These are phyloP conservation scores for Colletotrichum sp. DNA, from an alignment of 2,329 filamentous ascomycete genomes.

Conservation along the genomic window DNA sequence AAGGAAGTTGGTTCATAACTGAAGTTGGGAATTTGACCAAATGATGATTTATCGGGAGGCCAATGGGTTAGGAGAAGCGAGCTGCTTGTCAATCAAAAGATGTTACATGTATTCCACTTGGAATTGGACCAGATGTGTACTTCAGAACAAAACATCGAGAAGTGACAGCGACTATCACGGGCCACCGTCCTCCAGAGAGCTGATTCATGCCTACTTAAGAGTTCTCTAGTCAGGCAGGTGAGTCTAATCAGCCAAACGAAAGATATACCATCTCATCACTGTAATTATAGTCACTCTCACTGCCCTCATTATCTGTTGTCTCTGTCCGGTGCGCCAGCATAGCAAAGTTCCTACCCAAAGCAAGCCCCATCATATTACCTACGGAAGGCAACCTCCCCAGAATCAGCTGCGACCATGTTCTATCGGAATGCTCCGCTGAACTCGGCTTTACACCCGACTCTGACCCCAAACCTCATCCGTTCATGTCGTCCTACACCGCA, in stretches of 20 bases:
- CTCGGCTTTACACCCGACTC: background rate
- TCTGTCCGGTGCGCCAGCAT: too few relatives aligned
- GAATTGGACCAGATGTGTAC: too few relatives aligned
- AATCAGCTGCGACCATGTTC: background rate
- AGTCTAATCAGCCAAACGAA: background rate
- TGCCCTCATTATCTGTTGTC: too few relatives aligned
- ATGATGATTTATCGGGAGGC: fast-evolving
- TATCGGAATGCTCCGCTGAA: background rate
- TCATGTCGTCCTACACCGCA: background rate
- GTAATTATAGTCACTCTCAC: too few relatives aligned
- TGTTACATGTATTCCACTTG: background rate
- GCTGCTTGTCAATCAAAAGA: fast-evolving
- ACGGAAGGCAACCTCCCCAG: background rate
- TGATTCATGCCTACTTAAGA: fast-evolving
- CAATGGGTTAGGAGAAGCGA: fast-evolving
- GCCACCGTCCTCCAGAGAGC: background rate
- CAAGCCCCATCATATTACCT: background rate
- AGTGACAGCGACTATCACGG: background rate
- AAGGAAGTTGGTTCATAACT: fast-evolving
- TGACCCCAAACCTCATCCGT: background rate
- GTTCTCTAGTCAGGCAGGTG: too few relatives aligned
- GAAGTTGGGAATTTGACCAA: fast-evolving
- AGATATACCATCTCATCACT: background rate
- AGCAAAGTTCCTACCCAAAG: background rate
- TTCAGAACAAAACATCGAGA: background rate